These are phyloP conservation scores for Sarcodon aspratus DNA, from an alignment of 768 basidiomycete genomes.

Conservation along the genomic window DNA sequence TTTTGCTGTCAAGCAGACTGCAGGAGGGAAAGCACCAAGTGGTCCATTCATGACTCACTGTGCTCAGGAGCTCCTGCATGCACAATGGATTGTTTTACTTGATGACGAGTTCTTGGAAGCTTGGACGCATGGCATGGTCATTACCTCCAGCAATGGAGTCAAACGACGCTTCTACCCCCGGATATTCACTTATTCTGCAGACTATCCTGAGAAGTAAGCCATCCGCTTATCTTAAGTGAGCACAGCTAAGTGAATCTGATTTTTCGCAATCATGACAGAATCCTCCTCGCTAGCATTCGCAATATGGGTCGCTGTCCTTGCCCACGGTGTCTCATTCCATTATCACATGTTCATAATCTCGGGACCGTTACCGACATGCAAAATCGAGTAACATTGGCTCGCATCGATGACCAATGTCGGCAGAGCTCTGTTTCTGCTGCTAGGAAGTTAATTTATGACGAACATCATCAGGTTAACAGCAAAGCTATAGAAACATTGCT, in stretches of 20 bases:
- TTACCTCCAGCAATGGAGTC: slow-evolving; percentile 15
- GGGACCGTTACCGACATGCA: slow-evolving; percentile 6
- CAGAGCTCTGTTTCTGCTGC: neutral
- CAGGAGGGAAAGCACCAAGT: slow-evolving; percentile 7
- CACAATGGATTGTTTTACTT: slow-evolving; percentile 10
- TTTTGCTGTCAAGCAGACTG: slow-evolving; percentile 3
- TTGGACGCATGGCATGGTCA: slow-evolving; percentile 13
- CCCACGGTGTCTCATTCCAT: slow-evolving; percentile 15
- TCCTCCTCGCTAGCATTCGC: slow-evolving; percentile 15
- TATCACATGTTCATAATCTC: slow-evolving; percentile 6
- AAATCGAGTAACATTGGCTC: neutral
- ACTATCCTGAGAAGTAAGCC: slow-evolving; percentile 22
- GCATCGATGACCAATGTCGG: neutral
- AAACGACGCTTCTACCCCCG: slow-evolving; percentile 10
- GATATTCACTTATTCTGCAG: slow-evolving; percentile 16
- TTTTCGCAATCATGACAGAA: slow-evolving; percentile 4
- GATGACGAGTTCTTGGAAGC: slow-evolving; percentile 12
- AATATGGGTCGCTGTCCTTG: slow-evolving; percentile 20
- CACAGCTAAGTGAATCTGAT: too few species aligned
- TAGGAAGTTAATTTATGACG: slow-evolving; percentile 7
- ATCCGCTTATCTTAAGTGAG: neutral
- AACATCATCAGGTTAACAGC: slow-evolving; percentile 2
- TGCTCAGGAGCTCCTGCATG: slow-evolving; percentile 18
- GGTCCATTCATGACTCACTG: slow-evolving; percentile 17
- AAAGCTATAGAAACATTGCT: slow-evolving; percentile 6